Evolutionary conservation across 129 eudicot species (phyloP).

Genomic region (Helichrysum umbraculigerum): DNA sequence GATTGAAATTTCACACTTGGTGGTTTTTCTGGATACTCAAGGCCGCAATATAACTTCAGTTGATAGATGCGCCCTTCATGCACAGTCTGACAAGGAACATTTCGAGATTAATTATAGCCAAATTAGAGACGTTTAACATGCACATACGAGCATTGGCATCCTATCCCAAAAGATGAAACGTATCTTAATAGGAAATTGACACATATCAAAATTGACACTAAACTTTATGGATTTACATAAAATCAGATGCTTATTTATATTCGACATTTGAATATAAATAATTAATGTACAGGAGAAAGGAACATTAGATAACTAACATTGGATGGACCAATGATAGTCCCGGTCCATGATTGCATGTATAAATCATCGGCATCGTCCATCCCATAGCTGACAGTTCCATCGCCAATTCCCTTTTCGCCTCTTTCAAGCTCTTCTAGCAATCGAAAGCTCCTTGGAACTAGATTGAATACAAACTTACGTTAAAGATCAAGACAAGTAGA

Average conservation of each 20-base stretch:
- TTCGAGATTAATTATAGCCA: not conserved
- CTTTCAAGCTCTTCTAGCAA: conserved; percentile 90
- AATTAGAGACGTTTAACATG: not conserved
- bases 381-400: conserved; percentile 93
- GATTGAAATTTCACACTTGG: conserved; percentile 56
- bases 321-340: conserved; percentile 84
- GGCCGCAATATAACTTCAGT: conserved; percentile 52
- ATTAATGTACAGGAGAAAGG: not conserved
- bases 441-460: conserved; percentile 86
- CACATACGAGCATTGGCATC: not conserved
- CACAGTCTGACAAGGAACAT: conserved; percentile 51
- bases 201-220: not conserved
- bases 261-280: not conserved
- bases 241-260: not conserved
- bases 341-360: conserved; percentile 90
- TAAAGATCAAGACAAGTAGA: conserved; percentile 10
- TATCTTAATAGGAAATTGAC: not conserved
- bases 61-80: conserved; percentile 78
- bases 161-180: not conserved
- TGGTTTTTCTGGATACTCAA: conserved; percentile 55
- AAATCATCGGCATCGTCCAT: conserved; percentile 93
- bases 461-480: conserved; percentile 30
- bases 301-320: conserved; percentile 50
- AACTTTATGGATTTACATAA: not conserved
- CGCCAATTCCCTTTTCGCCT: conserved; percentile 91